Base-by-base conservation (phyloP, 495 filamentous ascomycete genomes). In the Tuber melanosporum region DNA sequence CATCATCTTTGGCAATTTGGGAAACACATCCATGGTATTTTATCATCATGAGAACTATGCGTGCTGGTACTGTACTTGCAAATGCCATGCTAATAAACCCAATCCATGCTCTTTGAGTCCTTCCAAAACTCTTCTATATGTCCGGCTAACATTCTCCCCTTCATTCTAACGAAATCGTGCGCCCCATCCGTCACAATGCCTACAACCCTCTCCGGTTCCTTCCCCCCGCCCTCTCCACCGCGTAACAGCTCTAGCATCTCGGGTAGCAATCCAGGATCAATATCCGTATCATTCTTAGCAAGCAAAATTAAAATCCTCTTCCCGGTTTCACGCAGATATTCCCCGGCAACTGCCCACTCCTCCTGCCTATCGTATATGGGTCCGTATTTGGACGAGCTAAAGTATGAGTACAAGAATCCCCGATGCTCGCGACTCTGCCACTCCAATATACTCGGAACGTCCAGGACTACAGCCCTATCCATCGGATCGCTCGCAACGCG, bases 381-480 rank as follows among this genome's bases (percentile, higher is more conserved):
- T 8, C 87, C 87, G 74, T 87, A 79, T 36, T 85, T 83, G 42
- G 90, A 88, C 22, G 86, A 88, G 79, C 85, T 87, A 79, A 89
- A 85, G 78, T 91, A 91, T 44, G 87, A 85, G 15, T 82, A 83
- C 10, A 89, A 80, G 77, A 88, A 91, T 12, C 90, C 90, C 26
- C 83, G 70, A 78, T 91, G 89, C 49, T 85, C 77, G 14, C 82
- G 81, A n/a, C 89, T 78, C 80, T 91, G 88, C 89, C 89, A 91
- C 32, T 84, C 78, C 76, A 89, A 85, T 39, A 87, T 86, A 6
- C 81, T 80, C 46, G 85, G 82, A 4, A 90, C 85, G 66, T 81
- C 81, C 52, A 83, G 36, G 17, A 71, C 66, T 49, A 42, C 42
- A 19, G 20, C 19, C 26, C 73, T 42, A 71, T 82, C 82, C 47